These are phyloP conservation scores for Syzygium jambos DNA, from an alignment of 345 rosid genomes.

Conservation along the genomic window DNA sequence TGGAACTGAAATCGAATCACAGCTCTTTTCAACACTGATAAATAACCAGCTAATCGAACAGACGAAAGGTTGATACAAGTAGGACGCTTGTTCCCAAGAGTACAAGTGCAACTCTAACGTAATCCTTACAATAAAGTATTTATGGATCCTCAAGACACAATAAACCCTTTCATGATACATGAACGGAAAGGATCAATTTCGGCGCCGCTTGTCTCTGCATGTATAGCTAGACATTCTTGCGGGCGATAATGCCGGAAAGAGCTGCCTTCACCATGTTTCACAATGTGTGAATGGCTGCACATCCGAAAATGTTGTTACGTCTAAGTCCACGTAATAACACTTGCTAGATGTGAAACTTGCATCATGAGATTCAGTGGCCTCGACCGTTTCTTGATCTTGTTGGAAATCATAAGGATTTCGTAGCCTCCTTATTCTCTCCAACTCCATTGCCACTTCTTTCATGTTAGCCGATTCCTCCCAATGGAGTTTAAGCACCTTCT, in stretches of 20 bases:
- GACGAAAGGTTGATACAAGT: no score
- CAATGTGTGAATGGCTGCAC: neutral
- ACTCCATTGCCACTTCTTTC: neutral
- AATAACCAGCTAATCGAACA: no score
- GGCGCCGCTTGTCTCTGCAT: neutral
- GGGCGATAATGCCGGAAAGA: neutral
- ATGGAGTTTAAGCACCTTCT: neutral
- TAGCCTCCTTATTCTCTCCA: neutral
- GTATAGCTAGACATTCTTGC: neutral
- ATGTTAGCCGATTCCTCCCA: neutral
- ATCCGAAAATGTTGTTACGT: neutral
- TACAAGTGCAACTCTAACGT: neutral
- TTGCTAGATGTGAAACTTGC: neutral
- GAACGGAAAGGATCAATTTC: neutral
- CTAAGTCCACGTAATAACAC: rapidly evolving
- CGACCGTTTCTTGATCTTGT: neutral
- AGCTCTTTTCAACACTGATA: neutral
- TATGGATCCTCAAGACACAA: neutral
- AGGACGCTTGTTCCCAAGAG: neutral
- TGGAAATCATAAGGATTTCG: neutral
- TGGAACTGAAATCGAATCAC: neutral
- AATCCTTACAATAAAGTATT: no score
- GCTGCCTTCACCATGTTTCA: neutral
- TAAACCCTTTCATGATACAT: neutral
- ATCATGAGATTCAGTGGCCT: no score